Conservation (phyloP, 495 filamentous ascomycete genomes). For the Xylaria longipes region DNA sequence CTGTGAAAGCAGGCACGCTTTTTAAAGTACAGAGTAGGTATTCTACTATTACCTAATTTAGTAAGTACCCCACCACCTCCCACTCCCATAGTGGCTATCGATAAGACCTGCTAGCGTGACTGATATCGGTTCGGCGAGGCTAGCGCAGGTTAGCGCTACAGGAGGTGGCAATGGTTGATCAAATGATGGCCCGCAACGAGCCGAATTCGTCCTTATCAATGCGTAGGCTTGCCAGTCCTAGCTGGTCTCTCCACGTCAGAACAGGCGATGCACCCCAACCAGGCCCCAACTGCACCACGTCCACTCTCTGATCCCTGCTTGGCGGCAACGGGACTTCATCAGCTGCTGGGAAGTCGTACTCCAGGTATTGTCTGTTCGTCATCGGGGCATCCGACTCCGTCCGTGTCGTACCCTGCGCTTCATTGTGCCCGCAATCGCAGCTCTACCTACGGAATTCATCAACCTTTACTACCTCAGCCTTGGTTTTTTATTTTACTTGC, state of each 20-base stretch:
- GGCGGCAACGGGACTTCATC: constrained; percentile 18
- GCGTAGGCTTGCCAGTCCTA: neutral
- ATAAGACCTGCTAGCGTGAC: neutral
- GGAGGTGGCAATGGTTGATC: constrained; percentile 9
- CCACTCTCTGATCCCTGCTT: constrained; percentile 1
- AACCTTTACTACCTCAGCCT: neutral
- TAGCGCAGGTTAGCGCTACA: constrained; percentile 3
- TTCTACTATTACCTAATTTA: neutral
- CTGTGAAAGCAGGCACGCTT: neutral
- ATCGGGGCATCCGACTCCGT: constrained; percentile 24
- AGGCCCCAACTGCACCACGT: neutral
- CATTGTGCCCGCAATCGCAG: neutral
- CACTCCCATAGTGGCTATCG: neutral
- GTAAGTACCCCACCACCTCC: neutral
- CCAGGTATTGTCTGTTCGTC: constrained; percentile 20
- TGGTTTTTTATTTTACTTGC: neutral
- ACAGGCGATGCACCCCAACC: neutral
- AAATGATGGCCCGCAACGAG: constrained; percentile 2
- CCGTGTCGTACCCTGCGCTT: neutral
- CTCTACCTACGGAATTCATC: neutral
- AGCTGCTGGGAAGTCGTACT: constrained; percentile 12
- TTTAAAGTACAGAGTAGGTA: neutral
- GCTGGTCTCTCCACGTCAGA: constrained; percentile 18
- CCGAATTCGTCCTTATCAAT: constrained; percentile 6
- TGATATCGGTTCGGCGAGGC: neutral